phyloP scores from a whole-genome alignment of 106 monocot genomes.

The Phalaenopsis equestris region DNA sequence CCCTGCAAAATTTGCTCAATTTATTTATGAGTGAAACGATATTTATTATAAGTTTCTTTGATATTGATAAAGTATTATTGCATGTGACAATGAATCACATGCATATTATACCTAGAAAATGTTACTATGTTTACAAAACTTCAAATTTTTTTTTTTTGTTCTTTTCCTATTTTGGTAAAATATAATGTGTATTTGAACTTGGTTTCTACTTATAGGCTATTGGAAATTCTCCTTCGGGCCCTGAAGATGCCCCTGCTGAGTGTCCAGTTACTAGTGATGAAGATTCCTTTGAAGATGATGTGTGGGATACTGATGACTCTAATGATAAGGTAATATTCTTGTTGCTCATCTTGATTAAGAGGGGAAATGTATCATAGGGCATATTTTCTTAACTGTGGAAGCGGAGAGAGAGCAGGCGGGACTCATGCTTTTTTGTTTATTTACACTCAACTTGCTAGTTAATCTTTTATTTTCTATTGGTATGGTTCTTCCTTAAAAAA shows the following conservation, averaged over 20 bases:
- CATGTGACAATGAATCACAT: background rate
- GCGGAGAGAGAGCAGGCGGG: background rate
- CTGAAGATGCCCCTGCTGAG: background rate
- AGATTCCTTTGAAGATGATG: background rate
- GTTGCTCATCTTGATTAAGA: background rate
- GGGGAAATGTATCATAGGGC: background rate
- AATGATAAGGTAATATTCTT: constrained; percentile 1
- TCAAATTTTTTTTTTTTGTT: background rate
- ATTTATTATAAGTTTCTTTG: background rate
- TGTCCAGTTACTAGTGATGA: background rate
- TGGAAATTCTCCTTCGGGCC: background rate
- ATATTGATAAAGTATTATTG: background rate
- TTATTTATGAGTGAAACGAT: background rate
- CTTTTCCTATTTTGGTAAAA: background rate
- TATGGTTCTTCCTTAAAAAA: background rate
- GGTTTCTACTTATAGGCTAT: background rate
- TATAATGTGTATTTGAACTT: background rate
- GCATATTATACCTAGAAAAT: constrained; percentile 1
- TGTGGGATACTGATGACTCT: constrained; percentile 1
- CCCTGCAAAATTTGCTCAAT: background rate
- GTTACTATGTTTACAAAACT: background rate
- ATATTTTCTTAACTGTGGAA: background rate
- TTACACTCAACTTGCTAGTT: background rate
- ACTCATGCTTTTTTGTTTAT: background rate
- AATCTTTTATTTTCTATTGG: background rate